Conservation (phyloP, 805 yeast genomes). For the Pichia manshurica region DNA sequence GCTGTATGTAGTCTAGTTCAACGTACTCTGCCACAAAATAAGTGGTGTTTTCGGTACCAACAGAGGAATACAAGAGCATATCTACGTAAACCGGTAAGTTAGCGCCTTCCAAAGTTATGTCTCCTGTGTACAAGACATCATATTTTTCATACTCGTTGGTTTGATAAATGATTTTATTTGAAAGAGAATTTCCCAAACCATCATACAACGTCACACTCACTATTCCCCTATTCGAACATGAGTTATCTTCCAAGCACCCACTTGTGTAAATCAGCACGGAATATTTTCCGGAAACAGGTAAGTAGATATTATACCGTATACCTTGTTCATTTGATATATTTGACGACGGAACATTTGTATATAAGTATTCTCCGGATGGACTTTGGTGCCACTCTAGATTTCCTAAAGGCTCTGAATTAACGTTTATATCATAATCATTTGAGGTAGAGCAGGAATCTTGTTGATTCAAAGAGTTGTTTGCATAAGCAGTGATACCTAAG, state of each 20-base stretch:
- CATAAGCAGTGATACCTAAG: slow-evolving; percentile 55
- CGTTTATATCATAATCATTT: slow-evolving; percentile 6
- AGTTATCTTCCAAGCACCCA: slow-evolving; percentile 65
- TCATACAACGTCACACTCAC: slow-evolving; percentile 69
- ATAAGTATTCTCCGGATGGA: slow-evolving; percentile 19
- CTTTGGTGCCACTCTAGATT: slow-evolving; percentile 22
- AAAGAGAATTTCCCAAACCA: slow-evolving; percentile 38
- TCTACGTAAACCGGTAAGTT: slow-evolving; percentile 36
- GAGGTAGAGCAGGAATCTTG: slow-evolving; percentile 6
- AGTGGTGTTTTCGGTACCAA: slow-evolving; percentile 29
- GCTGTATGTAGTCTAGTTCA: slow-evolving; percentile 37
- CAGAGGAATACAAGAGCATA: slow-evolving; percentile 33
- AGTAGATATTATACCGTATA: slow-evolving; percentile 58
- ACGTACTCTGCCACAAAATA: slow-evolving; percentile 65
- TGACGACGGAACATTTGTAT: slow-evolving; percentile 24
- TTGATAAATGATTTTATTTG: slow-evolving; percentile 56
- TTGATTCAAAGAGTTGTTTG: slow-evolving; percentile 62
- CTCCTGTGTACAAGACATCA: slow-evolving; percentile 71
- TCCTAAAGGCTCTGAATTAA: slow-evolving; percentile 15
- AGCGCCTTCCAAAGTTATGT: slow-evolving; percentile 41
- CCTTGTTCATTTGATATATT: slow-evolving; percentile 30
- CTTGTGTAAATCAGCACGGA: slow-evolving; percentile 75
- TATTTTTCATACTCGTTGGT: slow-evolving; percentile 76
- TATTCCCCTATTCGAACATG: slow-evolving; percentile 68
- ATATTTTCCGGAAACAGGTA: slow-evolving; percentile 69